Conservation (phyloP, 208 protist genomes). For the Leishmania guyanensis region DNA sequence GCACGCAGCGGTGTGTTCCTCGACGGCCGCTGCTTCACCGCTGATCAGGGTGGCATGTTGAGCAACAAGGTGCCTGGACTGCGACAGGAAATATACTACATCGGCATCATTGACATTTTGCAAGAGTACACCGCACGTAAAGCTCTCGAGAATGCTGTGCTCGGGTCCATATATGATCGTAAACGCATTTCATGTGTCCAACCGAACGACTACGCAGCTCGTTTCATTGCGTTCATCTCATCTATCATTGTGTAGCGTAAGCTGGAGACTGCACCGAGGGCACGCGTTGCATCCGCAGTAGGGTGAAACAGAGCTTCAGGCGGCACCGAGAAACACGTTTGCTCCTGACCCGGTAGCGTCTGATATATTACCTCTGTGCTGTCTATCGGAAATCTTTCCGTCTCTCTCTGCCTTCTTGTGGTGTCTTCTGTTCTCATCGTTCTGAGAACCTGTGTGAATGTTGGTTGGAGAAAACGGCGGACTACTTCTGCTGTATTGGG, state of each 20-base stretch:
- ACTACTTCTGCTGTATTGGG: background rate
- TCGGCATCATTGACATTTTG: conserved; percentile 95
- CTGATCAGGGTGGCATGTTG: conserved; percentile 83
- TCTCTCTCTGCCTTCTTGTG: background rate
- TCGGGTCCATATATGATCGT: conserved; percentile 64
- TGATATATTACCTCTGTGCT: background rate
- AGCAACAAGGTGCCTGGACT: conserved; percentile 63
- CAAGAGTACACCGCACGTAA: conserved; percentile 91
- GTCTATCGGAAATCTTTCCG: background rate
- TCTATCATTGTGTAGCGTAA: conserved; percentile 78
- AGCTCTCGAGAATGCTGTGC: conserved; percentile 66
- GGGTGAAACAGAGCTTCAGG: too few relatives aligned
- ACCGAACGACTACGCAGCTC: conserved; percentile 79
- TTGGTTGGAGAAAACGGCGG: background rate
- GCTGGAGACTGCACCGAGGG: background rate
- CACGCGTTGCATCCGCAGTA: too few relatives aligned
- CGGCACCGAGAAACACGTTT: background rate
- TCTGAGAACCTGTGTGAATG: background rate
- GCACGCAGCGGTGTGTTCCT: conserved; percentile 10
- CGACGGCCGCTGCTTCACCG: conserved; percentile 78
- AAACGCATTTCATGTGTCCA: conserved; percentile 87
- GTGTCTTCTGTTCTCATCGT: background rate
- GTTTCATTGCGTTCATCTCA: conserved; percentile 91
- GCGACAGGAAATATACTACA: conserved; percentile 88
- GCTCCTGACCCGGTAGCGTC: background rate